Evolutionary conservation across 164 flowering plant species (phyloP).

Genomic region (Taxillus chinensis): DNA sequence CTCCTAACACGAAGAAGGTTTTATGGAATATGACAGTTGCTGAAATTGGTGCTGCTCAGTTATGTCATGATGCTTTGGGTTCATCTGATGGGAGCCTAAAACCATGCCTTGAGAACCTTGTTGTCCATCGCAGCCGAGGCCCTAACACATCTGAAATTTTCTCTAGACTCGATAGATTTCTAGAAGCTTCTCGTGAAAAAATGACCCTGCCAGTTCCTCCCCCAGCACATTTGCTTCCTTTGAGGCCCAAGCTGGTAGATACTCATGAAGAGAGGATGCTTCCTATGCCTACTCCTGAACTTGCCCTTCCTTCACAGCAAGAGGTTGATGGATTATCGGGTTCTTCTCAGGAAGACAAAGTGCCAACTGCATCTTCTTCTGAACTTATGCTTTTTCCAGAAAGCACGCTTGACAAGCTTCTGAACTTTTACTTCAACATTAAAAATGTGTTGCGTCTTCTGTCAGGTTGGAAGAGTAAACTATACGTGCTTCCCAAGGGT

Average conservation of each 20-base stretch:
- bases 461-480: too few species aligned
- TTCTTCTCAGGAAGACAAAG: not conserved
- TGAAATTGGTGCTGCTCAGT: constrained; percentile 1
- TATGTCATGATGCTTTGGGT: not conserved
- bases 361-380: constrained; percentile 2
- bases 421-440: too few species aligned
- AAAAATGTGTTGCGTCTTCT: too few species aligned
- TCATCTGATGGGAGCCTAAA: not conserved
- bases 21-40: constrained; percentile 5
- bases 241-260: constrained; percentile 4
- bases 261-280: not conserved
- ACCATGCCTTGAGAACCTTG: not conserved
- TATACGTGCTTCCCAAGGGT: constrained; percentile 1
- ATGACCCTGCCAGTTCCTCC: not conserved
- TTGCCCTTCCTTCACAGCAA: not conserved
- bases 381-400: constrained; percentile 1
- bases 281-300: not conserved
- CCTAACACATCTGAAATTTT: not conserved
- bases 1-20: not conserved
- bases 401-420: not conserved
- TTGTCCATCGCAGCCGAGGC: not conserved
- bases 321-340: not conserved
- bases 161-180: not conserved
- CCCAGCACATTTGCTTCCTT: constrained; percentile 4
- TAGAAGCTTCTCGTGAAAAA: not conserved